phyloP scores from a whole-genome alignment of 2,329 filamentous ascomycete genomes.

The Decorospora gaudefroyi region DNA sequence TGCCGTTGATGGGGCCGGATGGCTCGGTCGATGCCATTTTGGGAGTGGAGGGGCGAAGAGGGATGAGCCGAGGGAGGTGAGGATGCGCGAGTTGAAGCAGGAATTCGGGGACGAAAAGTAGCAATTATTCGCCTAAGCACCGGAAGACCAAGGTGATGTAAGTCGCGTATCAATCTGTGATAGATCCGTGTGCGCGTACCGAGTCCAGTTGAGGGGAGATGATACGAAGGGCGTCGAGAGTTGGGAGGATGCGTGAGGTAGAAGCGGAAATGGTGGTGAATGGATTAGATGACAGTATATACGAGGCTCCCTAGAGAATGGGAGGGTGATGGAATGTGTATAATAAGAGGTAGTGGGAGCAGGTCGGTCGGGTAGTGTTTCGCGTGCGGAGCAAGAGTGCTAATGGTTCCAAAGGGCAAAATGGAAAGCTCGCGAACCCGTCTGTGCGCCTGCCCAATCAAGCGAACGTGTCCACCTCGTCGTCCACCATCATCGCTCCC shows the following conservation, averaged over 20 bases:
- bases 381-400: constrained; percentile 18
- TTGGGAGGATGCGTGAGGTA: constrained; percentile 5
- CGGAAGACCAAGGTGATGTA: constrained; percentile 3
- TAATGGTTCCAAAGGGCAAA: constrained; percentile 21
- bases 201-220: constrained; percentile 14
- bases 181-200: constrained; percentile 21
- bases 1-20: constrained; percentile 54
- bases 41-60: constrained; percentile 17
- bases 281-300: constrained; percentile 25
- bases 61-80: constrained; percentile 11
- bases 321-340: constrained; percentile 18
- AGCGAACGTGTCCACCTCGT: constrained; percentile 12
- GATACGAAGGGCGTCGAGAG: constrained; percentile 17
- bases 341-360: constrained; percentile 6
- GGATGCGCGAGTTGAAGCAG: constrained; percentile 10
- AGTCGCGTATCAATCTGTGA: constrained; percentile 2
- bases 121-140: constrained; percentile 10
- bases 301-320: constrained; percentile 17
- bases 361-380: constrained; percentile 11
- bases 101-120: constrained; percentile 10
- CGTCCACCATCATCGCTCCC: not conserved
- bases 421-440: constrained; percentile 19
- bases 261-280: constrained; percentile 9
- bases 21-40: constrained; percentile 45
- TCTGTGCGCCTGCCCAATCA: constrained; percentile 21